Evolutionary conservation across 2,329 filamentous ascomycete genomes (phyloP).

Genomic region (Ceratocystiopsis brevicomis): DNA sequence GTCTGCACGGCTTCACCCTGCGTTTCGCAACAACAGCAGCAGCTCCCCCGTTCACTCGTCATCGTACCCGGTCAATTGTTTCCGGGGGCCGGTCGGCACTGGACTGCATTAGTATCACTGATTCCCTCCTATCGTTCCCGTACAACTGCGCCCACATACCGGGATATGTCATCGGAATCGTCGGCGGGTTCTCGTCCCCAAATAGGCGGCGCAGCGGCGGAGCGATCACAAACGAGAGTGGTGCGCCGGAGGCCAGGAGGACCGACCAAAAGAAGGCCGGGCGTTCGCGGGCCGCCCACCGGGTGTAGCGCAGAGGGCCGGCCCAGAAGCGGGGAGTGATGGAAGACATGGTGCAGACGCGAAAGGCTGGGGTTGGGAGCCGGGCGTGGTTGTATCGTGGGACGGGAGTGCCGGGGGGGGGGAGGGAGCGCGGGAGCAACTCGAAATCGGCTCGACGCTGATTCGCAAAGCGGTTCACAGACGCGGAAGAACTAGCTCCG

Average conservation of each 20-base stretch:
- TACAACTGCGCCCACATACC: constrained; percentile 36
- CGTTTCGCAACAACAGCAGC: too few relatives aligned
- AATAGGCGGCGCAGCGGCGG: constrained; percentile 55
- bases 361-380: background rate
- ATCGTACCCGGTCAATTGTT: constrained; percentile 40
- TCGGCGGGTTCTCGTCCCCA: constrained; percentile 53
- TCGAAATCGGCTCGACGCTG: background rate
- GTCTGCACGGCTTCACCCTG: too few relatives aligned
- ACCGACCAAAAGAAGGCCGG: constrained; percentile 84
- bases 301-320: constrained; percentile 63
- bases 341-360: constrained; percentile 31
- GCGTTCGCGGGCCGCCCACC: constrained; percentile 73
- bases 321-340: constrained; percentile 63
- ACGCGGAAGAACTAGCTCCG: background rate
- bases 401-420: background rate
- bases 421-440: background rate
- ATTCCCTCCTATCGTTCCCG: too few relatives aligned
- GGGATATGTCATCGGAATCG: constrained; percentile 79
- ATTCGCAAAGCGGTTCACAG: too few relatives aligned
- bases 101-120: background rate
- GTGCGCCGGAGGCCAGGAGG: constrained; percentile 53
- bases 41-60: constrained; percentile 10
- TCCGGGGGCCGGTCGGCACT: constrained; percentile 41
- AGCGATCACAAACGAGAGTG: constrained; percentile 47
- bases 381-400: background rate